Conservation (phyloP, 257 asterid species). For the Gentiana dahurica region DNA sequence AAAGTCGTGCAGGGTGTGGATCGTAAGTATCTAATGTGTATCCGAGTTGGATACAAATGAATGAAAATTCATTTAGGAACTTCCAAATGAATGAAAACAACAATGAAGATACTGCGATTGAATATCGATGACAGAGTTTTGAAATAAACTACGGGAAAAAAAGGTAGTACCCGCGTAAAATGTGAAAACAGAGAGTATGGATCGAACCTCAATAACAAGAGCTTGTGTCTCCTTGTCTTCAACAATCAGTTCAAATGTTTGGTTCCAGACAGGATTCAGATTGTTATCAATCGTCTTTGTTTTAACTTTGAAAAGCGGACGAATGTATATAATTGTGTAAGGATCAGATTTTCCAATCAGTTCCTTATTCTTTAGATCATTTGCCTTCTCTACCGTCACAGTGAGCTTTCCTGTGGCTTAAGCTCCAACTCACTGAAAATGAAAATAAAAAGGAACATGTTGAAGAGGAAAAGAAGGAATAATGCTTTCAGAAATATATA, state of each 20-base stretch:
- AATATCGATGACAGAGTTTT: too few species aligned
- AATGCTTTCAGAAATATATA: too few species aligned
- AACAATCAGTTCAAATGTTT: conserved; percentile 60
- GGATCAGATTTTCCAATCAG: conserved; percentile 96
- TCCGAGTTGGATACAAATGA: too few species aligned
- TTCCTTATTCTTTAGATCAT: conserved; percentile 77
- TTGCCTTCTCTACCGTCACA: conserved; percentile 52
- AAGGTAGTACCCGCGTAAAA: too few species aligned
- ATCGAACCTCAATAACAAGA: conserved; percentile 62
- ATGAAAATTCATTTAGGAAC: background rate
- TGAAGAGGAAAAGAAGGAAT: too few species aligned
- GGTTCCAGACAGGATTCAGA: conserved; percentile 86
- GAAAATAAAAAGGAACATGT: too few species aligned
- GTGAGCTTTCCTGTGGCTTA: conserved; percentile 76
- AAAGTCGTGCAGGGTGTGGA: too few species aligned
- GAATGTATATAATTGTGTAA: conserved; percentile 54
- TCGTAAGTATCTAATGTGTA: too few species aligned
- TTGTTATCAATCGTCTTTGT: conserved; percentile 80
- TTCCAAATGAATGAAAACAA: background rate
- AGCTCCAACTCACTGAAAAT: conserved; percentile 90
- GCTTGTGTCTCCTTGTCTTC: conserved; percentile 97
- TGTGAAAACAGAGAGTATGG: conserved; percentile 8
- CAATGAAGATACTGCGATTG: too few species aligned
- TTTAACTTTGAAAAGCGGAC: conserved; percentile 81
- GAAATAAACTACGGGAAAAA: too few species aligned